Conservation (phyloP, 179 eudicot genomes). For the Patellifolia procumbens region DNA sequence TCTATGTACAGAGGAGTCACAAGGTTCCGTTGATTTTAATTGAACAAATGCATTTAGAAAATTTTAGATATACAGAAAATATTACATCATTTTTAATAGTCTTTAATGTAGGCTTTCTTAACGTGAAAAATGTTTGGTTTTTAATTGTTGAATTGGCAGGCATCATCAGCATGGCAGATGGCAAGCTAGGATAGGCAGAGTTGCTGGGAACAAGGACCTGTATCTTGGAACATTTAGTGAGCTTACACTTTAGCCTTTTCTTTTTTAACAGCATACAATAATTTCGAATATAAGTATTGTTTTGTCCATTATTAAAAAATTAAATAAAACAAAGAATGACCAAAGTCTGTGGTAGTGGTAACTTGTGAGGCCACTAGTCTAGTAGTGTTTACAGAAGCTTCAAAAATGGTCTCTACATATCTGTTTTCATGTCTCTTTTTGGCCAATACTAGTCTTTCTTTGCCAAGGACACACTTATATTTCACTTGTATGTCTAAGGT, state of each 20-base stretch:
- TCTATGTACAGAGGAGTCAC: constrained; percentile 85
- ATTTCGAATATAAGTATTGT: background rate
- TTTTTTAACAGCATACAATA: background rate
- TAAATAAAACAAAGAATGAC: background rate
- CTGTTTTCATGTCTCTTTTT: constrained; percentile 30
- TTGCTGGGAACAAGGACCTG: constrained; percentile 85
- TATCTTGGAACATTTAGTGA: constrained; percentile 87
- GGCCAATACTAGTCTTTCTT: constrained; percentile 34
- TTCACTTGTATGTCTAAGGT: no score
- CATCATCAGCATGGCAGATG: constrained; percentile 92
- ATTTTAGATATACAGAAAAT: background rate
- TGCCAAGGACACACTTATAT: no score
- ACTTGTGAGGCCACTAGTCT: background rate
- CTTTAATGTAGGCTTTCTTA: constrained; percentile 13
- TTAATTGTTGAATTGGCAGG: constrained; percentile 32
- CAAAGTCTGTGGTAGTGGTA: constrained; percentile 12
- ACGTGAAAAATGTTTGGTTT: constrained; percentile 19
- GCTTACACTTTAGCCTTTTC: constrained; percentile 19
- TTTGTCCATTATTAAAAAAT: constrained; percentile 4
- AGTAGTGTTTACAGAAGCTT: constrained; percentile 20
- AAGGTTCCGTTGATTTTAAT: constrained; percentile 41
- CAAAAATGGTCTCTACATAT: constrained; percentile 23
- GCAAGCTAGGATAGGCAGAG: constrained; percentile 88
- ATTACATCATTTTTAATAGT: constrained; percentile 7
- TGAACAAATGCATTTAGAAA: background rate